phyloP scores from a whole-genome alignment of 2,329 filamentous ascomycete species.

The Spiromastix sp. region DNA sequence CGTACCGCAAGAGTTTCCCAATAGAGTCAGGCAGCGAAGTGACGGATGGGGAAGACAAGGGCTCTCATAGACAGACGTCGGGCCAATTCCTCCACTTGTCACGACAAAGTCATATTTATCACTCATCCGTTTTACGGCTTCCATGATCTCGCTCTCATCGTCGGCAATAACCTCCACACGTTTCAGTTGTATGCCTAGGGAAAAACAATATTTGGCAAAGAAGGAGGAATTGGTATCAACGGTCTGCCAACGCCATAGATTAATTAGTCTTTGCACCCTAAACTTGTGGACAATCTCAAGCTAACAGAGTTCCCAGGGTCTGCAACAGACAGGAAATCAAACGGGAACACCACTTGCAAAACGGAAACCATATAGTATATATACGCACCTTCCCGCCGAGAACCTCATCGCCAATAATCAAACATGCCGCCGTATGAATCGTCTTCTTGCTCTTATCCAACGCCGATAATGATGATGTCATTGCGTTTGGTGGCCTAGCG shows the following conservation, averaged over 20 bases:
- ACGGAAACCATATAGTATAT: no score
- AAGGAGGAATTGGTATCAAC: constrained; percentile 57
- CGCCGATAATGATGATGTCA: constrained; percentile 33
- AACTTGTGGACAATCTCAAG: not conserved
- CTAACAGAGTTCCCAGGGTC: not conserved
- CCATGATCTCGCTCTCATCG: constrained; percentile 80
- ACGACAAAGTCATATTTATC: constrained; percentile 86
- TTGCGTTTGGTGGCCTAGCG: constrained; percentile 18
- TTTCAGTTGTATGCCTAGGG: constrained; percentile 59
- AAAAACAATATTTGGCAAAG: constrained; percentile 57
- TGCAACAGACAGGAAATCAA: no score
- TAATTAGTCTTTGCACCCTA: not conserved
- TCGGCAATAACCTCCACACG: constrained; percentile 87
- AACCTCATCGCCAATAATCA: constrained; percentile 97
- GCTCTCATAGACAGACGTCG: constrained; percentile 54
- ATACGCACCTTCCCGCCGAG: constrained; percentile 74
- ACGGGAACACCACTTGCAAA: no score
- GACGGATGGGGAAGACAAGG: constrained; percentile 4
- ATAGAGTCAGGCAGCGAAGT: not conserved
- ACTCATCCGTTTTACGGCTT: constrained; percentile 80
- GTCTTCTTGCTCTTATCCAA: constrained; percentile 36
- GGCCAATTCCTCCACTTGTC: constrained; percentile 89
- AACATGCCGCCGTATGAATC: constrained; percentile 80
- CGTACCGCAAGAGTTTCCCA: not conserved
- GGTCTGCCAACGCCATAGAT: constrained; percentile 35